Evolutionary conservation across 2,329 filamentous ascomycete genomes (phyloP).

Genomic region (Rachicladosporium sp.): DNA sequence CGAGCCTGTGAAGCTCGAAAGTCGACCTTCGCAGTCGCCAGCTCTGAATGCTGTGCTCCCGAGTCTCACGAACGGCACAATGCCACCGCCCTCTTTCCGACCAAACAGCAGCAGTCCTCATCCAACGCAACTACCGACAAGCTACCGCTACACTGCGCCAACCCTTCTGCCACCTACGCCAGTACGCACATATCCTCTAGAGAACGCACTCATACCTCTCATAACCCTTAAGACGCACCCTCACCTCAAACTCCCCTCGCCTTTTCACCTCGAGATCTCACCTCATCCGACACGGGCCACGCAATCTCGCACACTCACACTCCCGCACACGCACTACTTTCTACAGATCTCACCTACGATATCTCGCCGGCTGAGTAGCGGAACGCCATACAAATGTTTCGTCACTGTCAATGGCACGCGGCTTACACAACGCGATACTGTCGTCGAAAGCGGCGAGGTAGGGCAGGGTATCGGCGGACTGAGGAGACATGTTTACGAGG

Average conservation of each 20-base stretch:
- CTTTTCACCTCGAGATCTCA: constrained; percentile 51
- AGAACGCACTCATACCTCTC: constrained; percentile 55
- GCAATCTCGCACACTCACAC: constrained; percentile 59
- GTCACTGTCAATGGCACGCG: constrained; percentile 55
- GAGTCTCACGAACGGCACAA: constrained; percentile 17
- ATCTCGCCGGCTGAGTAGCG: constrained; percentile 42
- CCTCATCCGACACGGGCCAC: constrained; percentile 55
- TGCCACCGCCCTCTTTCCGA: constrained; percentile 19
- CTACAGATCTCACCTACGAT: constrained; percentile 60
- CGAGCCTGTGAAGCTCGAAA: constrained; percentile 30
- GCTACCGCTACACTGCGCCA: constrained; percentile 19
- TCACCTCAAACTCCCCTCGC: constrained; percentile 44
- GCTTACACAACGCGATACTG: constrained; percentile 41
- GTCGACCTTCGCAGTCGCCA: constrained; percentile 28
- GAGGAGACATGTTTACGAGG: constrained; percentile 61
- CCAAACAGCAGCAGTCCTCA: constrained; percentile 18
- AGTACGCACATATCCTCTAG: constrained; percentile 22
- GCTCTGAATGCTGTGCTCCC: constrained; percentile 25
- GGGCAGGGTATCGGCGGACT: constrained; percentile 15
- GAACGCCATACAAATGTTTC: constrained; percentile 65
- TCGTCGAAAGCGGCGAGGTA: constrained; percentile 12
- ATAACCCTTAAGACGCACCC: constrained; percentile 58
- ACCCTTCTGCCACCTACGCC: constrained; percentile 26
- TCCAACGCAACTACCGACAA: constrained; percentile 13
- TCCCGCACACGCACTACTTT: constrained; percentile 55